Base-by-base conservation (phyloP, 177 flowering plant genomes). In the Vitis hybrid region DNA sequence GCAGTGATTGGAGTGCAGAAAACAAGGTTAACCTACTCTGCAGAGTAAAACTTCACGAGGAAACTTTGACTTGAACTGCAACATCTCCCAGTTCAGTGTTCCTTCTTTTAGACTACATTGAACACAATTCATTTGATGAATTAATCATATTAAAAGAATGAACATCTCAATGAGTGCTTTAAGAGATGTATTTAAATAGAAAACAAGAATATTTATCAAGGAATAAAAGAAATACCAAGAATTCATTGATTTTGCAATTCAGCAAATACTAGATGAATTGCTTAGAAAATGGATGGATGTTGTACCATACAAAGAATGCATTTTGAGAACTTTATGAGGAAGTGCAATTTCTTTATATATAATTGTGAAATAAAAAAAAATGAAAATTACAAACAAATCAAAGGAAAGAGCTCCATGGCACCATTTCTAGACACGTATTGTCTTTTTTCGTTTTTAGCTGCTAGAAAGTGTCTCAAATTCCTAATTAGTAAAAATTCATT, bases 31-130 rank as follows among this genome's bases (percentile, higher is more conserved):
- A 74, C 90, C 76, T 84, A 95, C 99, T 72, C 99, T 85, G 81
- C 99, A 95, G 6, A 95, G 92, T 77, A 95, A 83, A 77, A 95
- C 88, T 86, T 95, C 98, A 50, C 93, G 98, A 7, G 99, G 98
- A 79, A 95, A 95, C 76, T 70, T 87, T 59, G 91, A 80, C 85
- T 95, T 95, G 77, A 95, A 93, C 72, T 91, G 92, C 82, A 95
- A 76, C 16, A 93, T 82, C 82, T 95, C 99, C 86, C 84, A 90
- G 76, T 95, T 95, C 26, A 95, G 93, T 39, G 86, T 75, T 67
- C 99, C 98, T 83, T 91, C 99, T 78, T 93, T 93, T 69, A 95
- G 69, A 79, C 98, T 95, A 82, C 75, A 84, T 51, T 26, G 10
- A 68, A 66, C 55, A 62, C 15, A 73, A 52, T 15, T 51, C 48